phyloP scores from a whole-genome alignment of 345 rosid species.

The Salix udensis region DNA sequence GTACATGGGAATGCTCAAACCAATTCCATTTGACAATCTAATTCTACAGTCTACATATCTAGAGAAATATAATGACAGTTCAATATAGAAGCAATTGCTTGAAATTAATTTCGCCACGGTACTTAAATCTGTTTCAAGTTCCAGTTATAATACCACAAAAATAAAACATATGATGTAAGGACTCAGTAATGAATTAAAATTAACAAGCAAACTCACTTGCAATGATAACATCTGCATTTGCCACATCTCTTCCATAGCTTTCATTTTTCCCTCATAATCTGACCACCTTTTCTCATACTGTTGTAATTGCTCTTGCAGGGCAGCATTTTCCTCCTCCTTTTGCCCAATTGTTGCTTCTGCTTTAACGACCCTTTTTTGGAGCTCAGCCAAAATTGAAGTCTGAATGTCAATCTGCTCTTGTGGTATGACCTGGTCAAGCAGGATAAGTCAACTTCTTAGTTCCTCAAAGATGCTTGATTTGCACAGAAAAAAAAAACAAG shows the following conservation, averaged over 20 bases:
- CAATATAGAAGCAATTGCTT: not conserved
- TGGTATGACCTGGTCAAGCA: constrained; percentile 46
- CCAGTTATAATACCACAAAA: not conserved
- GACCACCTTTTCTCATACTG: constrained; percentile 69
- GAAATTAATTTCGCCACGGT: not conserved
- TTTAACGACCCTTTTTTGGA: constrained; percentile 59
- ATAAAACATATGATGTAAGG: not conserved
- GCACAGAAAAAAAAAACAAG: not conserved
- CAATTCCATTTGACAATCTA: not conserved
- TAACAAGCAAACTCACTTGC: constrained; percentile 52
- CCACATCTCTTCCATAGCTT: constrained; percentile 94
- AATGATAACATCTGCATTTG: constrained; percentile 81
- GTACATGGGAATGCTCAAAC: not conserved
- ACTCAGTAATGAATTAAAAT: not conserved
- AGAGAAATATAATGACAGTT: not conserved
- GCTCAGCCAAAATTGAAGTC: constrained; percentile 59
- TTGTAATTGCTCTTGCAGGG: constrained; percentile 65
- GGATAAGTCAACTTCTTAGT: constrained; percentile 8
- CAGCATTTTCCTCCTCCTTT: constrained; percentile 81
- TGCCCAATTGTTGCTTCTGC: constrained; percentile 63
- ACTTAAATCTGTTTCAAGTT: not conserved
- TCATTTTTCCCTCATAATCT: constrained; percentile 82
- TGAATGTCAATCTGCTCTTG: constrained; percentile 54
- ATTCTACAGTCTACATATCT: not conserved
- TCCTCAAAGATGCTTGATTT: not conserved